phyloP scores from a whole-genome alignment of 495 filamentous ascomycete species.

The Parachaetomium inaequale region DNA sequence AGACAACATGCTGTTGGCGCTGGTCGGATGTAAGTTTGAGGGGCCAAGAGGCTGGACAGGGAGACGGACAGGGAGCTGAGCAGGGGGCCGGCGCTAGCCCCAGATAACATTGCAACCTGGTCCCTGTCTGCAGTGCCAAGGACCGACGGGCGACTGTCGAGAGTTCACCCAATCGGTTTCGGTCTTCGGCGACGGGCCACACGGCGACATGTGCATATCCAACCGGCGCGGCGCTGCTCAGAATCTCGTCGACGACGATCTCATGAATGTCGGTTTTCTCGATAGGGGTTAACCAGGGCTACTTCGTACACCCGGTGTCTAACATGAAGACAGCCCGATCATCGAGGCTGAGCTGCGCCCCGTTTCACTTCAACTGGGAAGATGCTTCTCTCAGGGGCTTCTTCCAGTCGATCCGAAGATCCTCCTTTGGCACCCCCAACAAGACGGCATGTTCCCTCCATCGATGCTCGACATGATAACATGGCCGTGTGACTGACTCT shows the following conservation, averaged over 20 bases:
- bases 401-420: not conserved
- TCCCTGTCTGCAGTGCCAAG: constrained; percentile 14
- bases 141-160: not conserved
- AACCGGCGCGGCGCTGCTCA: not conserved
- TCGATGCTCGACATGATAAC: too few relatives aligned
- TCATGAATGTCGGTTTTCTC: not conserved
- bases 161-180: constrained; percentile 1
- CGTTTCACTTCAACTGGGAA: constrained; percentile 7
- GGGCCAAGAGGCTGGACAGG: constrained; percentile 6
- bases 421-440: not conserved
- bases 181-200: not conserved
- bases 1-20: not conserved
- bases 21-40: not conserved
- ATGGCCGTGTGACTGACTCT: too few relatives aligned
- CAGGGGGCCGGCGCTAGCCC: constrained; percentile 8
- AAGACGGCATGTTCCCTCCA: not conserved
- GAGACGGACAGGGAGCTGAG: not conserved
- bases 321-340: not conserved
- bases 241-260: not conserved
- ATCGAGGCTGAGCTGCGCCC: not conserved
- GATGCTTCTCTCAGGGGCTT: not conserved
- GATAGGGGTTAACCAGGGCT: not conserved
- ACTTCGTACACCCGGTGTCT: not conserved
- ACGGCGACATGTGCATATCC: constrained; percentile 4
- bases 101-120: constrained; percentile 12